Evolutionary conservation across 208 protist species (phyloP).

Genomic region (Leishmania lainsoni): DNA sequence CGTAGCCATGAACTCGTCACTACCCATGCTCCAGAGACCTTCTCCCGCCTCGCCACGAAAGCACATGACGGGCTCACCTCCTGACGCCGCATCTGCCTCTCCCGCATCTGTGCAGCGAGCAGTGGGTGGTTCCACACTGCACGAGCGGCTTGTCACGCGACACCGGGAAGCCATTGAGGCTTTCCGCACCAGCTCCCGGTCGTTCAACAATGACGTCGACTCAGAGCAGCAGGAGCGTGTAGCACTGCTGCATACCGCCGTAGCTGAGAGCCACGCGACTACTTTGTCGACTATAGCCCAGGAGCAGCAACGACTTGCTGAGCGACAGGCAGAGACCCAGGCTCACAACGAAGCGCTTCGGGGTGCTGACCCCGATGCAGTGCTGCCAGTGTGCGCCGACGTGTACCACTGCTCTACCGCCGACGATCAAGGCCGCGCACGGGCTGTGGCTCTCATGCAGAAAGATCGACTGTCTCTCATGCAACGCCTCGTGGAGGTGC

Average conservation of each 20-base stretch:
- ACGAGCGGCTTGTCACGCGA: slow-evolving; percentile 44
- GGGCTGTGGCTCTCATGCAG: slow-evolving; percentile 46
- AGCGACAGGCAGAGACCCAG: slow-evolving; percentile 40
- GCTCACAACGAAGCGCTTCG: slow-evolving; percentile 25
- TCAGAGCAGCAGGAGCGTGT: slow-evolving; percentile 50
- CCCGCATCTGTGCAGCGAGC: neutral
- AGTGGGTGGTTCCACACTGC: slow-evolving; percentile 11
- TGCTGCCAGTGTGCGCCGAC: slow-evolving; percentile 44
- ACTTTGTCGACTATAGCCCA: slow-evolving; percentile 32
- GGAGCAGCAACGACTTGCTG: slow-evolving; percentile 44
- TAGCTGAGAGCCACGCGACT: slow-evolving; percentile 53
- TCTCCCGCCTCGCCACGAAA: neutral
- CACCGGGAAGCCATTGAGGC: slow-evolving; percentile 43
- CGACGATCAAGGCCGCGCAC: slow-evolving; percentile 35
- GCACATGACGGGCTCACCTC: neutral
- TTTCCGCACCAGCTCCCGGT: slow-evolving; percentile 46
- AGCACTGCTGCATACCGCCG: slow-evolving; percentile 38
- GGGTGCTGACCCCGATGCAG: slow-evolving; percentile 22
- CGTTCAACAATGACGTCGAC: slow-evolving; percentile 62
- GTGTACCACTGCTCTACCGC: slow-evolving; percentile 36
- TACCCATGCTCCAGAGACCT: neutral
- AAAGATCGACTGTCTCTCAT: slow-evolving; percentile 59
- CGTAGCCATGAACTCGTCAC: neutral
- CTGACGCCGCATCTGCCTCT: neutral
- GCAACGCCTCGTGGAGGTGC: slow-evolving; percentile 40